Evolutionary conservation across 805 yeast species (phyloP).

Genomic region (Wickerhamia fluorescens): DNA sequence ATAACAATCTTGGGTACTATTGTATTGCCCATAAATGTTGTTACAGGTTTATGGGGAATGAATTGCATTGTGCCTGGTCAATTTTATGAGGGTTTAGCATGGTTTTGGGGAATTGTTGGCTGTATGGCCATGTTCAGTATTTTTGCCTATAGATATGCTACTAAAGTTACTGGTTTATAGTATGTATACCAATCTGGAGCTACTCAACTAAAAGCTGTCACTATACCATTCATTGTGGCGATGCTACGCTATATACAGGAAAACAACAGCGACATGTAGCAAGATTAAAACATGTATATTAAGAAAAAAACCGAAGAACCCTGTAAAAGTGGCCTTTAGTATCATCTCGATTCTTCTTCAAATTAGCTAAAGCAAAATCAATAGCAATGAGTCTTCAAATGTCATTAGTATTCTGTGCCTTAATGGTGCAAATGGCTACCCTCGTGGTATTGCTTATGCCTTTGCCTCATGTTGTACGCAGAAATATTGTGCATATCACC

Average conservation of each 20-base stretch:
- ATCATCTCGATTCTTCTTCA: no score
- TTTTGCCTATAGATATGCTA: slow-evolving; percentile 34
- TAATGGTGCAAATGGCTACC: slow-evolving; percentile 46
- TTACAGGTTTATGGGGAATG: slow-evolving; percentile 99
- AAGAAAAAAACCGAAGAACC: no score
- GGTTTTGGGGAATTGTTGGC: slow-evolving; percentile 35
- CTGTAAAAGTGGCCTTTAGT: no score
- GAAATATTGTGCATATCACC: slow-evolving; percentile 32
- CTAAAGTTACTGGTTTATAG: slow-evolving; percentile 32
- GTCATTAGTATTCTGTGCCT: slow-evolving; percentile 39
- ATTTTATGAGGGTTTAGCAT: slow-evolving; percentile 29
- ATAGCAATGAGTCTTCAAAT: slow-evolving; percentile 43
- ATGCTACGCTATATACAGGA: no score
- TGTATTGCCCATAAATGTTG: slow-evolving; percentile 88
- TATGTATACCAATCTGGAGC: no score
- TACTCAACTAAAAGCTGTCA: no score
- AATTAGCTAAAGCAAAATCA: no score
- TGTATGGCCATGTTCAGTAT: slow-evolving; percentile 30
- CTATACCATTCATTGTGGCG: no score
- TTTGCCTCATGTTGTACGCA: slow-evolving; percentile 43
- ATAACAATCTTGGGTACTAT: slow-evolving; percentile 92
- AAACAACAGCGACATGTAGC: no score
- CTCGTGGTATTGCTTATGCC: slow-evolving; percentile 48
- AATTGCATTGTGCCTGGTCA: slow-evolving; percentile 96
- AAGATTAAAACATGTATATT: no score